A percentile compares a stretch with the other conserved stretches of the same genome.
These are phyloP conservation scores for Quercus variabilis DNA, from an alignment of 306 rosid genomes.

Conservation along the genomic window DNA sequence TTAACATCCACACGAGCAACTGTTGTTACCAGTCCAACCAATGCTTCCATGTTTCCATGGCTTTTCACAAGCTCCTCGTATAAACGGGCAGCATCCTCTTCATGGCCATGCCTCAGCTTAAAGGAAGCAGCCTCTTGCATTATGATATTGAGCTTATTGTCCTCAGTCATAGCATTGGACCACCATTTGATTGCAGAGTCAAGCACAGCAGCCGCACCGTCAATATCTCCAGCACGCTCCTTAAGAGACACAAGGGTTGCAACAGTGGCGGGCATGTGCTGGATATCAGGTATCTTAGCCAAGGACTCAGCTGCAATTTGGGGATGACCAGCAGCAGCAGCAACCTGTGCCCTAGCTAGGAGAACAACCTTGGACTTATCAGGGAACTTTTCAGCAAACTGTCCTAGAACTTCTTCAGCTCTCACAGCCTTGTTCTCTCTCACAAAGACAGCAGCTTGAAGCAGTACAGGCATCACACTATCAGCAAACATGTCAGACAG, in stretches of 20 bases:
- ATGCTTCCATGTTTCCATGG: conserved; percentile 77
- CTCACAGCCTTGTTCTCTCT: conserved; percentile 92
- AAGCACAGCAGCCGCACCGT: conserved; percentile 83
- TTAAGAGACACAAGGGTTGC: conserved; percentile 89
- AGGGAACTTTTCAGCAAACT: conserved; percentile 74
- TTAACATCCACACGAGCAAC: conserved; percentile 70
- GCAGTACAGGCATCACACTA: conserved; percentile 61
- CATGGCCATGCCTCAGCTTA: conserved; percentile 76
- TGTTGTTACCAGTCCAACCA: conserved; percentile 82
- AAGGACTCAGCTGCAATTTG: conserved; percentile 90
- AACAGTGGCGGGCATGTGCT: conserved; percentile 91
- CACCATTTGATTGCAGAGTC: conserved; percentile 92
- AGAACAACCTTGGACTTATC: conserved; percentile 67
- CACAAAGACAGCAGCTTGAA: conserved; percentile 82
- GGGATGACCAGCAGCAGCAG: conserved; percentile 87
- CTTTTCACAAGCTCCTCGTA: conserved; percentile 87
- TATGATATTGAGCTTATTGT: conserved; percentile 66
- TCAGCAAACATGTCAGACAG: conserved; percentile 76
- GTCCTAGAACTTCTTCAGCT: conserved; percentile 84
- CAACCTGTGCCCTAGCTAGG: conserved; percentile 89
- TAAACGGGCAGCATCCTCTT: conserved; percentile 73
- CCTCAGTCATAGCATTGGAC: conserved; percentile 88
- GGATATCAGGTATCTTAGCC: conserved; percentile 72
- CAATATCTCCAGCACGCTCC: conserved; percentile 87
- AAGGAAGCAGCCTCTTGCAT: conserved; percentile 94